Evolutionary conservation across 2,329 filamentous ascomycete genomes (phyloP).

Genomic region (Aspergillus brunneoviolaceus): DNA sequence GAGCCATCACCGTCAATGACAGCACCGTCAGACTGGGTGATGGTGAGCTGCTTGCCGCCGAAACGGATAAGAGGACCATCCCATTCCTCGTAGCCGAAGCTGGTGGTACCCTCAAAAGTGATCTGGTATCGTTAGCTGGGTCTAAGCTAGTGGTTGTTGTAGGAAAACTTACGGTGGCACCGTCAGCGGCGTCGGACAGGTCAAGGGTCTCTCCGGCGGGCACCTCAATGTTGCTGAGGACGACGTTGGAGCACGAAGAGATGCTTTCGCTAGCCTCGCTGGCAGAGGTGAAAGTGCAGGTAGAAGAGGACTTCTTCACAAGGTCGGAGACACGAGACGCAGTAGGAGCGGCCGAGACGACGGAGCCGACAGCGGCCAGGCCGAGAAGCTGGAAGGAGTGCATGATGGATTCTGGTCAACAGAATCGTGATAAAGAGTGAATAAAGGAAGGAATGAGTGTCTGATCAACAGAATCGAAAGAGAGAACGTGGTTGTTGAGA

Average conservation of each 20-base stretch:
- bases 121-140: slow-evolving; percentile 37
- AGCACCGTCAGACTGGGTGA: slow-evolving; percentile 53
- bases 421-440: not conserved
- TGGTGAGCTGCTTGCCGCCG: slow-evolving; percentile 56
- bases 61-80: slow-evolving; percentile 62
- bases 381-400: slow-evolving; percentile 7
- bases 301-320: slow-evolving; percentile 4
- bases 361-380: slow-evolving; percentile 4
- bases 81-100: slow-evolving; percentile 66
- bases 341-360: slow-evolving; percentile 5
- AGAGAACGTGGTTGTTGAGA: slow-evolving; percentile 5
- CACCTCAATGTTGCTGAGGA: slow-evolving; percentile 5
- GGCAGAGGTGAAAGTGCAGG: slow-evolving; percentile 7
- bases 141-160: slow-evolving; percentile 1
- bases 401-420: slow-evolving; percentile 7
- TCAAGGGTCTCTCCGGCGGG: slow-evolving; percentile 9
- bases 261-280: slow-evolving; percentile 5
- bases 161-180: slow-evolving; percentile 44
- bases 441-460: slow-evolving; percentile 1
- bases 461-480: slow-evolving; percentile 4
- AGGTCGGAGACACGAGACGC: slow-evolving; percentile 3
- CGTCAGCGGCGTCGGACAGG: slow-evolving; percentile 25
- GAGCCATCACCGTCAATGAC: slow-evolving; percentile 57
- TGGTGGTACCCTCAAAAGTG: slow-evolving; percentile 65
- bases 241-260: slow-evolving; percentile 1